phyloP scores from a whole-genome alignment of 1,284 basidiomycete species.

The Apiotrichum brassicae region DNA sequence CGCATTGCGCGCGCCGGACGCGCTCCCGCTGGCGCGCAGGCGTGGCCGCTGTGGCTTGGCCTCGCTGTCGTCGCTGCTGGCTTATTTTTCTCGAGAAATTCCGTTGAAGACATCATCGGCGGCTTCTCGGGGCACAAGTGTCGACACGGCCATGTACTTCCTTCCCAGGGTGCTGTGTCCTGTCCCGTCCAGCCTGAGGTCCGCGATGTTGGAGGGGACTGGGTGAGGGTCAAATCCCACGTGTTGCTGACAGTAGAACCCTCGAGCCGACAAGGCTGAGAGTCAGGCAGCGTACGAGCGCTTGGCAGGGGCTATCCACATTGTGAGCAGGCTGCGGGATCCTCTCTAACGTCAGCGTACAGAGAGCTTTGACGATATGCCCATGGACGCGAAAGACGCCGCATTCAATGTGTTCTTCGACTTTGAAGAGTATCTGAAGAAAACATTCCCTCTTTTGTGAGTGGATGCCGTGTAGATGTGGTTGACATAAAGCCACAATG shows the following conservation, averaged over 20 bases:
- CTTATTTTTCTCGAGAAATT: background rate
- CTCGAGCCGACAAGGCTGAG: background rate
- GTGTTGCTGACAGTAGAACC: constrained; percentile 1
- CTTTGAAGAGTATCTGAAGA: constrained; percentile 21
- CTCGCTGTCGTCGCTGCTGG: background rate
- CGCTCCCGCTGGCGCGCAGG: too few species aligned
- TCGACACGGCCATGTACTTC: constrained; percentile 1
- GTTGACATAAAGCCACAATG: constrained; percentile 45
- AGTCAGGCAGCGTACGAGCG: constrained; percentile 10
- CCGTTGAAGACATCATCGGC: too few species aligned
- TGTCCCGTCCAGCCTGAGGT: constrained; percentile 11
- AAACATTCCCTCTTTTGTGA: constrained; percentile 33
- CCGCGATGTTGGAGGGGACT: constrained; percentile 3
- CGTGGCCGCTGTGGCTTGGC: background rate
- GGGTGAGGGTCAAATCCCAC: background rate
- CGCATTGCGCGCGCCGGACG: too few species aligned
- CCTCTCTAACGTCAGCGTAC: constrained; percentile 4
- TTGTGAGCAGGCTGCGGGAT: background rate
- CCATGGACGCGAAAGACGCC: constrained; percentile 12
- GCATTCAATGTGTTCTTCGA: constrained; percentile 15
- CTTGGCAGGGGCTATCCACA: constrained; percentile 7
- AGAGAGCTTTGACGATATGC: constrained; percentile 18
- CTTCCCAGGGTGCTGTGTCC: background rate
- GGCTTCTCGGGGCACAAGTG: background rate
- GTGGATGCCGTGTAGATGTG: background rate